phyloP scores from a whole-genome alignment of 164 flowering plant species.

The Malania oleifera region DNA sequence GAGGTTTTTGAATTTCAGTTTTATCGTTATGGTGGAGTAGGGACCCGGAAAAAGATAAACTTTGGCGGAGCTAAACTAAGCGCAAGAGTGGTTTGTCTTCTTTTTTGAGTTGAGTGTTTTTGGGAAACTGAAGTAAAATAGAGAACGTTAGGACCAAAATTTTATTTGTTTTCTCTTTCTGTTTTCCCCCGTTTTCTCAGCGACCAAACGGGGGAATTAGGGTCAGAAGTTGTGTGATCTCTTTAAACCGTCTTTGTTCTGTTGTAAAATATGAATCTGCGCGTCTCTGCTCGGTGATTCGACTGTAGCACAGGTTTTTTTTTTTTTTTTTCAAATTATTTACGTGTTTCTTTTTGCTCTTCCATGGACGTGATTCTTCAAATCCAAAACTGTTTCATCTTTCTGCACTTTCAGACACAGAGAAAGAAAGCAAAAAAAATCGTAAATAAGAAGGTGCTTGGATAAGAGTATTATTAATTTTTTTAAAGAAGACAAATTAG shows the following conservation, averaged over 20 bases:
- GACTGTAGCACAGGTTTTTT: too few relatives aligned
- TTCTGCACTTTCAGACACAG: too few relatives aligned
- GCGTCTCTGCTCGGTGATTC: not conserved
- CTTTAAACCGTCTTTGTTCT: not conserved
- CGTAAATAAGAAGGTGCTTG: too few relatives aligned
- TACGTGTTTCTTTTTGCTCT: not conserved
- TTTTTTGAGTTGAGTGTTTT: too few relatives aligned
- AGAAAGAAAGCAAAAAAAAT: too few relatives aligned
- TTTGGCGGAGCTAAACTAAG: too few relatives aligned
- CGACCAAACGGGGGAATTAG: conserved; percentile 5
- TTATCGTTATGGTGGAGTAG: not conserved
- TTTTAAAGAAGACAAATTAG: too few relatives aligned
- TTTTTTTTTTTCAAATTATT: not conserved
- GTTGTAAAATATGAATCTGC: not conserved
- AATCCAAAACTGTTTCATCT: too few relatives aligned
- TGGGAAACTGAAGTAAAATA: conserved; percentile 5
- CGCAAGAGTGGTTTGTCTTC: too few relatives aligned
- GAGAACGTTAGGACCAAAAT: not conserved
- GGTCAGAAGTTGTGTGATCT: conserved; percentile 5
- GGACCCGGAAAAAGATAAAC: not conserved
- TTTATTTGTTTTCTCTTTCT: not conserved
- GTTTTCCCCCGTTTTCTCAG: conserved; percentile 10
- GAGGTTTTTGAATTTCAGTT: not conserved
- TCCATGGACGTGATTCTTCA: too few relatives aligned
- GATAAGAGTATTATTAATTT: too few relatives aligned